phyloP scores from a whole-genome alignment of 306 rosid genomes.

The Myrica gale region DNA sequence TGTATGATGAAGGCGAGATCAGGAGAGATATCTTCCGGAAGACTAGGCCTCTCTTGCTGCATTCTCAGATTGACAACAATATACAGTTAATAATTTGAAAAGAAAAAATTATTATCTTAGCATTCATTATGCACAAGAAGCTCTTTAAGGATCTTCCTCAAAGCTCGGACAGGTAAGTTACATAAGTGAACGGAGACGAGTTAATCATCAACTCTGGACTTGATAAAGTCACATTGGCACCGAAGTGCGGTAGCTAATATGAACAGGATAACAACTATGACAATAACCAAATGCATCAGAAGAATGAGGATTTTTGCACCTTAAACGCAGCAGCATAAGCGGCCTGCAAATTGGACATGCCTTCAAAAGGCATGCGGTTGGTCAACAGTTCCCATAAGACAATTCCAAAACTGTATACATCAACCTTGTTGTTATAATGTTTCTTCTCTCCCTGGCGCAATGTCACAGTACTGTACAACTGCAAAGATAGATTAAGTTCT shows the following conservation, averaged over 20 bases:
- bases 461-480: slow-evolving; percentile 97
- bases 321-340: slow-evolving; percentile 99
- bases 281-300: slow-evolving; percentile 17
- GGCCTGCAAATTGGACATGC: slow-evolving; percentile 99
- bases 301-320: slow-evolving; percentile 43
- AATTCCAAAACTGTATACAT: slow-evolving; percentile 96
- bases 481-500: slow-evolving; percentile 23
- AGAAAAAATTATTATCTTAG: not conserved
- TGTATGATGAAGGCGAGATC: slow-evolving; percentile 80
- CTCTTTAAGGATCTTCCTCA: slow-evolving; percentile 18
- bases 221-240: slow-evolving; percentile 10
- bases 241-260: not conserved
- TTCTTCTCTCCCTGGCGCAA: slow-evolving; percentile 97
- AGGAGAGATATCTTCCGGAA: slow-evolving; percentile 73
- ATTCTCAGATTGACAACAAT: slow-evolving; percentile 41
- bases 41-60: slow-evolving; percentile 88
- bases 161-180: slow-evolving; percentile 1
- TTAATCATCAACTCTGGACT: slow-evolving; percentile 12
- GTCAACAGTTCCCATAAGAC: slow-evolving; percentile 97
- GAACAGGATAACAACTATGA: not conserved
- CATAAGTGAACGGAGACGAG: not conserved
- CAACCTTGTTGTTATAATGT: slow-evolving; percentile 96
- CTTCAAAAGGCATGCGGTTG: slow-evolving; percentile 98
- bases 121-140: not conserved
- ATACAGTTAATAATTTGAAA: not conserved